Evolutionary conservation across 2,329 filamentous ascomycete species (phyloP), one percentile per base, ranked within the genome.

Genomic region (Colletotrichum agaves): DNA sequence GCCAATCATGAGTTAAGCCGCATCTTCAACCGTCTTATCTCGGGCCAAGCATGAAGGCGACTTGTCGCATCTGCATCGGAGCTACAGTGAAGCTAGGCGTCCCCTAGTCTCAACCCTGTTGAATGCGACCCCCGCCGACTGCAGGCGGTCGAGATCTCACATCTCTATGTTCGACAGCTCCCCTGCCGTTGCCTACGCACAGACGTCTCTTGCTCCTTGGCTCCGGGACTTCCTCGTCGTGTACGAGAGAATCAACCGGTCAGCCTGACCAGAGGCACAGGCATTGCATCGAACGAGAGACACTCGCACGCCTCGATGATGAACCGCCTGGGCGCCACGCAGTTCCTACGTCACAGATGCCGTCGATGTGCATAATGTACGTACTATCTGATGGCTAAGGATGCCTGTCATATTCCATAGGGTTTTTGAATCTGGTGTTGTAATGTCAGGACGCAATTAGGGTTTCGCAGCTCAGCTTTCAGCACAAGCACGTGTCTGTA

Each of bases 1-100:
- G 70, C 81, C 81, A 82, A 83, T 83, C 79, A 81, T 19, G 21
- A 19, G 49, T 43, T 15, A 31, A n/a, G 64, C 59, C 61, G 67
- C 65, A 64, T 72, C 71, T 69, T 72, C 62, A 41, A 53, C 65
- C 65, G 69, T 69, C 81, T 83, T 83, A 83, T 83, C 81, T 80
- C 71, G 70, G 72, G 67, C 79, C 80, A 82, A 79, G 76, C 76
- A 81, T 62, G 59, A 73, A 49, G 69, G 64, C 60, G 71, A 50
- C 62, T 39, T 39, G 47, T 44, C 59, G 47, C 56, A 53, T 61
- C 21, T 69, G 66, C 56, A 67, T 61, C 27, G 35, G 62, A 56
- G 33, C 66, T 69, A 52, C 57, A 61, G 44, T 21, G 35, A 31
- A 60, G 56, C 55, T 39, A 66, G 62, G 49, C 56, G 37, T 46